Conservation (phyloP, 768 basidiomycete genomes). For the Mrakia blollopis region DNA sequence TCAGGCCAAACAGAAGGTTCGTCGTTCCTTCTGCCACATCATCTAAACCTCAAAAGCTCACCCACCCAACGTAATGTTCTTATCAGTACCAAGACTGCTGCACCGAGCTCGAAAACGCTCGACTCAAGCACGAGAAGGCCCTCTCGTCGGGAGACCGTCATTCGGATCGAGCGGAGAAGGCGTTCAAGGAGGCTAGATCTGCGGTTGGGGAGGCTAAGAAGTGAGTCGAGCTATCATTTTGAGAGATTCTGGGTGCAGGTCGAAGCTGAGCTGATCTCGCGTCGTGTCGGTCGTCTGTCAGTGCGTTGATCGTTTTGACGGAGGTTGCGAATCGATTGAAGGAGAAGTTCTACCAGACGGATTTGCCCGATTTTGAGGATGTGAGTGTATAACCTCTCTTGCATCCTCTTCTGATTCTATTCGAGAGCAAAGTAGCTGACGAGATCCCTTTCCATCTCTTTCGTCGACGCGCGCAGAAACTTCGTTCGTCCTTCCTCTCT, state of each 20-base stretch:
- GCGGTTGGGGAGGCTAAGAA: conserved; percentile 27
- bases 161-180: conserved; percentile 52
- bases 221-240: background rate
- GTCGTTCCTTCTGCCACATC: background rate
- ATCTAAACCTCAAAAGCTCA: background rate
- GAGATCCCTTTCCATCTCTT: background rate
- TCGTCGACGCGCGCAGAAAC: conserved; percentile 10
- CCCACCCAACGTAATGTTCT: background rate
- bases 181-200: conserved; percentile 4
- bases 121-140: conserved; percentile 24
- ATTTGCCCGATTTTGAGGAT: conserved; percentile 65
- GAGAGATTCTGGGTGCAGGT: background rate
- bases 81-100: conserved; percentile 27
- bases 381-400: background rate
- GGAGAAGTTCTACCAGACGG: conserved; percentile 64
- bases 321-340: conserved; percentile 62
- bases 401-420: too few relatives aligned
- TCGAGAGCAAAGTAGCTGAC: too few relatives aligned
- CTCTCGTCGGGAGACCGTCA: conserved; percentile 36
- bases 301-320: conserved; percentile 17
- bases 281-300: background rate
- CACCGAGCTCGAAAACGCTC: conserved; percentile 23
- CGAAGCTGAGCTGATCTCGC: background rate
- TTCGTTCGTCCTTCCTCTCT: background rate
- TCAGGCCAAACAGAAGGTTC: conserved; percentile 13